Conservation (phyloP, 2,329 filamentous ascomycete species). For the Calonectria henricotiae region DNA sequence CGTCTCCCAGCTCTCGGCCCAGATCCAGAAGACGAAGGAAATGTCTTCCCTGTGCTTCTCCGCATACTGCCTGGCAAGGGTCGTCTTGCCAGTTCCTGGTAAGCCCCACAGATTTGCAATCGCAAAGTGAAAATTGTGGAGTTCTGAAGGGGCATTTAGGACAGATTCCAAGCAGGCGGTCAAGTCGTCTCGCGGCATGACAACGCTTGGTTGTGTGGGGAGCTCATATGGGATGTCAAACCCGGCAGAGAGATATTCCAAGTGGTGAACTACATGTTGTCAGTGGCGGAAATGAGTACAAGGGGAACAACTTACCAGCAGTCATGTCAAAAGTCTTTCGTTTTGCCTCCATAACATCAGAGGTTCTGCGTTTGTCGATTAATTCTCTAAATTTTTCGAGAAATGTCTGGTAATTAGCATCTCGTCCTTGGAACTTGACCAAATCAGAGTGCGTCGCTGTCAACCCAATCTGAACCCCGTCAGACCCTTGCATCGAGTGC, state of each 20-base stretch:
- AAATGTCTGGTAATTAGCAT: conserved; percentile 34
- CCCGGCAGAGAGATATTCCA: conserved; percentile 33
- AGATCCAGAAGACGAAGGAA: conserved; percentile 36
- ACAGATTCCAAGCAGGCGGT: conserved; percentile 3
- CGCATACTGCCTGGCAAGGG: conserved; percentile 29
- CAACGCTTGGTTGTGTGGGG: conserved; percentile 23
- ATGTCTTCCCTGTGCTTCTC: conserved; percentile 27
- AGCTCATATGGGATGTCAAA: conserved; percentile 31
- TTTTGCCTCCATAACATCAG: conserved; percentile 29
- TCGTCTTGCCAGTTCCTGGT: conserved; percentile 37
- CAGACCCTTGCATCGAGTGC: conserved; percentile 35
- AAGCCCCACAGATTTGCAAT: conserved; percentile 36
- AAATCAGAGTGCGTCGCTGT: conserved; percentile 34
- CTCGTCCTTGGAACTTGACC: conserved; percentile 35
- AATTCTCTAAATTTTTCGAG: conserved; percentile 22
- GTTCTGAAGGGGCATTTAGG: conserved; percentile 10
- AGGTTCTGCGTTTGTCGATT: conserved; percentile 29
- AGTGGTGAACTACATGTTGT: conserved; percentile 26
- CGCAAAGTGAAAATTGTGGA: conserved; percentile 31
- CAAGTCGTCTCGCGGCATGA: conserved; percentile 29
- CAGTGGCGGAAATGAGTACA: not conserved
- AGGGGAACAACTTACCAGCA: conserved; percentile 4
- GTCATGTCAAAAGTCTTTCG: conserved; percentile 34
- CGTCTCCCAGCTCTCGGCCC: conserved; percentile 37
- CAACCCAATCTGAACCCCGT: conserved; percentile 32